Percentiles rank a stretch among this genome's conserved stretches.
Conservation (phyloP, 148 eudicot genomes). For the Limonium bicolor region DNA sequence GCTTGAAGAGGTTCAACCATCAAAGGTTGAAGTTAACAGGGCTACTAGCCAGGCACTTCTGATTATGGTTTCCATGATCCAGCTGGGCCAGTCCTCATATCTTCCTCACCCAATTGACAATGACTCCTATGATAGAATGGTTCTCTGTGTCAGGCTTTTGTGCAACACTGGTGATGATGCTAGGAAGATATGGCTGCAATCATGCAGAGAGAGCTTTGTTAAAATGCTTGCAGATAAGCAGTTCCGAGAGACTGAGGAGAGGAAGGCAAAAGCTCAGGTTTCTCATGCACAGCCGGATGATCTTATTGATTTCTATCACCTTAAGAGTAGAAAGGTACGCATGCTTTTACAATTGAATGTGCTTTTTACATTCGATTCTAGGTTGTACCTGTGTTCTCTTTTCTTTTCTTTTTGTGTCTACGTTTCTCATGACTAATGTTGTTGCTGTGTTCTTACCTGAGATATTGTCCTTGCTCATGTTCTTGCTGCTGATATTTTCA, state of each 20-base stretch:
- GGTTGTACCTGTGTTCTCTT: no score
- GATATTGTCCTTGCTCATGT: no score
- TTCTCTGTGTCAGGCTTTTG: conserved; percentile 72
- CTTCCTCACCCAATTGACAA: conserved; percentile 90
- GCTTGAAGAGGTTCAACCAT: conserved; percentile 85
- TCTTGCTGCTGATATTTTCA: no score
- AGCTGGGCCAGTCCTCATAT: conserved; percentile 75
- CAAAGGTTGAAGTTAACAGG: conserved; percentile 75
- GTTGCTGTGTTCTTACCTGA: no score
- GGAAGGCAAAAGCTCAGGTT: conserved; percentile 78
- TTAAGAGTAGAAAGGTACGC: conserved; percentile 88
- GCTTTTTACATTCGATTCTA: no score
- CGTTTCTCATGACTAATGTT: not conserved
- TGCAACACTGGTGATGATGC: conserved; percentile 50
- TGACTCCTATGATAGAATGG: conserved; percentile 76
- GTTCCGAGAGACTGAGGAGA: conserved; percentile 80
- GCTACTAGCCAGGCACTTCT: conserved; percentile 40
- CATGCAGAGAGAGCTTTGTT: conserved; percentile 81
- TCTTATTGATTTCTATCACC: conserved; percentile 89
- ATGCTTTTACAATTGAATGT: not conserved
- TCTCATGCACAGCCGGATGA: conserved; percentile 90
- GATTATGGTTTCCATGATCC: conserved; percentile 73
- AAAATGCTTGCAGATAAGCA: conserved; percentile 94
- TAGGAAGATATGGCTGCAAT: conserved; percentile 82
- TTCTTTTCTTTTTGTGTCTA: not conserved